phyloP scores from a whole-genome alignment of 148 eudicot genomes.

The Nyssa sinensis region DNA sequence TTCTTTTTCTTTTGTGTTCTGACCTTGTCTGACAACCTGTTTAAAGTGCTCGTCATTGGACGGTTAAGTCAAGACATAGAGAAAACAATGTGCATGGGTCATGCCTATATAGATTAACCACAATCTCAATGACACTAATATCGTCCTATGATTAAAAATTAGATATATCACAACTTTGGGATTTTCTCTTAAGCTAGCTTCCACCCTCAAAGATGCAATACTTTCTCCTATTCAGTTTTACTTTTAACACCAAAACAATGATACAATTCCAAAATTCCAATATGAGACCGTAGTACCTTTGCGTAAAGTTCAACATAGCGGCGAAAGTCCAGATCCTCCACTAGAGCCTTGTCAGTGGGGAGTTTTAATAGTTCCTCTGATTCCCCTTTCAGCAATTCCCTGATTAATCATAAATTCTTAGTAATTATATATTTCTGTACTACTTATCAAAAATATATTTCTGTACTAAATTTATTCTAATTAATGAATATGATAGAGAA shows the following conservation, averaged over 20 bases:
- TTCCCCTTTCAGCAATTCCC: constrained; percentile 73
- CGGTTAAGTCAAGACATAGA: no score
- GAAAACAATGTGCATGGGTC: no score
- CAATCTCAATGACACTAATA: no score
- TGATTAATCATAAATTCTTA: constrained; percentile 18
- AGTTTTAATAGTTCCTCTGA: constrained; percentile 62
- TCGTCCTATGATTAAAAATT: no score
- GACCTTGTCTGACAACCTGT: no score
- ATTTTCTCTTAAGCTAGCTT: no score
- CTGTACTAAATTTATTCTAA: not conserved
- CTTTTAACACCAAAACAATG: not conserved
- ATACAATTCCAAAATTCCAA: not conserved
- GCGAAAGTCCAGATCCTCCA: constrained; percentile 60
- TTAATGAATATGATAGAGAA: not conserved
- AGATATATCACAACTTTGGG: no score
- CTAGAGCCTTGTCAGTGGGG: constrained; percentile 70
- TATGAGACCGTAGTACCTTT: constrained; percentile 35
- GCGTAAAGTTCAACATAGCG: constrained; percentile 67
- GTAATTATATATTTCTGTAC: not conserved
- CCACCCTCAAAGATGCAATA: no score
- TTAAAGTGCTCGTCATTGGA: no score
- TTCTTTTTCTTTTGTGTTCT: no score
- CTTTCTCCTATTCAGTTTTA: not conserved
- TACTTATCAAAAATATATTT: no score
- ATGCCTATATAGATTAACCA: no score